Evolutionary conservation across 1,139 yeast genomes (phyloP), one percentile per base, ranked within the genome.

Genomic region (Tardiomyces digboiensis): DNA sequence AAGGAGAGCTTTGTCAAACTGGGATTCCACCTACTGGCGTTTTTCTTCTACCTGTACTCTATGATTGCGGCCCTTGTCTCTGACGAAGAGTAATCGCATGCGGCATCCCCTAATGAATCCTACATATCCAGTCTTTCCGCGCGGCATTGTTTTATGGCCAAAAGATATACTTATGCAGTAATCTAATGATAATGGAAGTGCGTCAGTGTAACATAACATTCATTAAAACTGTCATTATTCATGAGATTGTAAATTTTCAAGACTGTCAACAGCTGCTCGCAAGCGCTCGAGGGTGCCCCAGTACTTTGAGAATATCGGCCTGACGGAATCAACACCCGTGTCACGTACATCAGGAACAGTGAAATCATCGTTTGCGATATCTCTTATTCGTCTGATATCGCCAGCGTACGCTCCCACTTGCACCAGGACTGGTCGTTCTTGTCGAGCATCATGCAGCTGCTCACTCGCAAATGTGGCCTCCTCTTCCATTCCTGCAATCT

Each of bases 51-150:
- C 75, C 76, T 91, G 61, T 91, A 89, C 75, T 82, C 94, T 71
- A 86, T 91, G 96, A 89, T 91, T 70, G 84, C 89, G 75, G 93
- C 96, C 40, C 76, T 91, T 65, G 91, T 91, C 59, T 88, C 83
- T 52, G 85, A 72, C 42, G 66, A 64, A 29, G 44, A 41, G 33
- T 26, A 16, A 26, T 8, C n/a, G n/a, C n/a, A n/a, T n/a, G n/a
- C n/a, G n/a, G n/a, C n/a, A n/a, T n/a, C n/a, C n/a, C n/a, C n/a
- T n/a, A n/a, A n/a, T n/a, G n/a, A n/a, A n/a, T n/a, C n/a, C n/a
- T n/a, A n/a, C n/a, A n/a, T n/a, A n/a, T n/a, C n/a, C n/a, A n/a
- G n/a, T n/a, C n/a, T n/a, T n/a, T n/a, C n/a, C n/a, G n/a, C n/a
- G n/a, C n/a, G n/a, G n/a, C n/a, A n/a, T n/a, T n/a, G n/a, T n/a